Conservation (phyloP, 345 rosid genomes). For the Zanthoxylum bungeanum region DNA sequence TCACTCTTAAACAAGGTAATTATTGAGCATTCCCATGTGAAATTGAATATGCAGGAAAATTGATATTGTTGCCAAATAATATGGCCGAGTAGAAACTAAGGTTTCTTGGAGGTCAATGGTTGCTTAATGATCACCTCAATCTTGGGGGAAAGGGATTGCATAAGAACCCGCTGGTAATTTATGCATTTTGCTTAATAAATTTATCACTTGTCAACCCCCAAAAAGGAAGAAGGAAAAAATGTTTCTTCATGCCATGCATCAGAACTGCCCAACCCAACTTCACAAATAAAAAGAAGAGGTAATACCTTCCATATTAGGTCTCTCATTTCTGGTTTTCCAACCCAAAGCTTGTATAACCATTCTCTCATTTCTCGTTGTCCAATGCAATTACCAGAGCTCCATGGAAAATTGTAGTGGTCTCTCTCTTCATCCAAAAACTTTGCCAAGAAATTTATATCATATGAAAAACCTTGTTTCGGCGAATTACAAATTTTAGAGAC, state of each 20-base stretch:
- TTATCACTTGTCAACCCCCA: neutral
- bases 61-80: neutral
- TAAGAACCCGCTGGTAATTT: neutral
- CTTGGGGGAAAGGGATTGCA: neutral
- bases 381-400: conserved; percentile 83
- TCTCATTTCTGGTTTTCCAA: conserved; percentile 70
- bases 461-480: conserved; percentile 62
- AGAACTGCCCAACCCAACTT: neutral
- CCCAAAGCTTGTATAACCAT: conserved; percentile 88
- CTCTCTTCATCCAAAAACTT: conserved; percentile 73
- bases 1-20: neutral
- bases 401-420: conserved; percentile 84
- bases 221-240: neutral
- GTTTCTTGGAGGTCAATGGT: neutral
- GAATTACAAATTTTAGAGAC: conserved; percentile 37
- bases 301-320: conserved; percentile 86
- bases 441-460: conserved; percentile 62
- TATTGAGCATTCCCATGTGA: neutral
- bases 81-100: neutral
- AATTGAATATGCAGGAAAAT: neutral
- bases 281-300: conserved; percentile 7
- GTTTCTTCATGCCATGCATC: conserved; percentile 3
- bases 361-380: conserved; percentile 96
- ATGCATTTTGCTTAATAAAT: neutral
- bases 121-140: neutral